Evolutionary conservation across 192 early-diverging fungal species (phyloP), one percentile per base, ranked within the genome.

Genomic region (Podila horticola): DNA sequence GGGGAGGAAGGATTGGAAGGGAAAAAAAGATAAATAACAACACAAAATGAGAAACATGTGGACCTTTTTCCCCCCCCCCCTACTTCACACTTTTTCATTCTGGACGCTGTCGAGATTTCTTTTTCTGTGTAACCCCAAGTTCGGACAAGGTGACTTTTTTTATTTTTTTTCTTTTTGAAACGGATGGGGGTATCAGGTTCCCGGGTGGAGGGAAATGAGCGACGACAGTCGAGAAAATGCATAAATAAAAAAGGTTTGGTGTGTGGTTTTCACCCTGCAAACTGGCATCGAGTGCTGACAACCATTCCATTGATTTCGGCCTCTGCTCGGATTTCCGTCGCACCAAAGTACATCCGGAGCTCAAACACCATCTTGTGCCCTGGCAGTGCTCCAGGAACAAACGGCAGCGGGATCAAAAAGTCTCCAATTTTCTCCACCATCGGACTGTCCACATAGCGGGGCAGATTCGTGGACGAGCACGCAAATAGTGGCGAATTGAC

Each of bases 331-430:
- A 88, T 83, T 64, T 88, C 87, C 11, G 83, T 88, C 30, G 70
- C 69, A 13, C 87, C 87, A 74, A 88, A 86, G 38, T 85, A 88
- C 87, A 88, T 88, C 62, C 85, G 74, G 12, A 66, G 64, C 31
- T 74, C 71, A 74, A 69, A 71, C 48, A 68, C 30, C 36, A 83
- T 69, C 62, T 67, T 81, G 49, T 81, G 71, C 0, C 77, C 77
- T 11, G 70, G 66, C 30, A 69, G 52, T 6, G 77, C 77, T 5
- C 77, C 77, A n/a, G 66, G 77, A 0, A 81, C 67, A 73, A 69
- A 81, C 4, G 77, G 77, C n/a, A 81, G 34, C 24, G 77, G 77
- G 28, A 81, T 81, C 67, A 63, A 49, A 61, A 81, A 81, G 26
- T 81, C 77, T 17, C 77, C 77, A 73, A 81, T 81, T 62, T 69